Conservation (phyloP, 768 basidiomycete species). For the Boletus subcaerulescens region DNA sequence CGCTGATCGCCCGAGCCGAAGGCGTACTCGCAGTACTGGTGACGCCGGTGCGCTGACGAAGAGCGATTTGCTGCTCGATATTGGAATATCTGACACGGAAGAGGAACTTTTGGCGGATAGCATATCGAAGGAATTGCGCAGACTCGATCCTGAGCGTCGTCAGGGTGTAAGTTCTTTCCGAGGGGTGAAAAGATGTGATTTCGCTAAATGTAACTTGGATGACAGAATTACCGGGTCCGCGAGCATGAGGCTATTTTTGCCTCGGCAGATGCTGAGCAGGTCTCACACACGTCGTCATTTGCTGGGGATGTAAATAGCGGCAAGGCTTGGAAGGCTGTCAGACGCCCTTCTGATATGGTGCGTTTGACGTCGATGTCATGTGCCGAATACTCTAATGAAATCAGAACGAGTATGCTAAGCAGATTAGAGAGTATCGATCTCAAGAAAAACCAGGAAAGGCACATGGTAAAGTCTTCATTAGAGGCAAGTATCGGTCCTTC, state of each 20-base stretch:
- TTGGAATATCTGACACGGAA: slow-evolving; percentile 38
- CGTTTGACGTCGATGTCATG: slow-evolving; percentile 17
- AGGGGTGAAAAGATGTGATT: background rate
- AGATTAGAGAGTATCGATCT: slow-evolving; percentile 76
- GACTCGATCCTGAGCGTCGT: slow-evolving; percentile 40
- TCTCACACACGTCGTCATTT: slow-evolving; percentile 63
- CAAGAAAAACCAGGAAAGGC: slow-evolving; percentile 78
- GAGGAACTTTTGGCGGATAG: slow-evolving; percentile 62
- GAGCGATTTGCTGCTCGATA: slow-evolving; percentile 36
- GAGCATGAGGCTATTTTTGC: slow-evolving; percentile 84
- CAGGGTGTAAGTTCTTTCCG: slow-evolving; percentile 20
- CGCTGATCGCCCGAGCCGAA: slow-evolving; percentile 50
- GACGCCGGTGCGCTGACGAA: slow-evolving; percentile 54
- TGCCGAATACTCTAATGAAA: background rate
- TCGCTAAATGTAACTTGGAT: slow-evolving; percentile 5
- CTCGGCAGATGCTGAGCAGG: slow-evolving; percentile 65
- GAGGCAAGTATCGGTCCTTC: slow-evolving; percentile 48
- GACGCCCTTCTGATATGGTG: slow-evolving; percentile 94
- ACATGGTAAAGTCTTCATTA: slow-evolving; percentile 92
- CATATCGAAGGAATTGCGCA: slow-evolving; percentile 71
- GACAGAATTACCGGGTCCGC: slow-evolving; percentile 76
- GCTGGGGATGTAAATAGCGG: slow-evolving; percentile 84
- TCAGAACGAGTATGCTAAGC: slow-evolving; percentile 91
- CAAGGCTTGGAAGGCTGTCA: slow-evolving; percentile 80
- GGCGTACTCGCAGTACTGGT: slow-evolving; percentile 77